Evolutionary conservation across 257 asterid genomes (phyloP).

Genomic region (Buddleja alternifolia): DNA sequence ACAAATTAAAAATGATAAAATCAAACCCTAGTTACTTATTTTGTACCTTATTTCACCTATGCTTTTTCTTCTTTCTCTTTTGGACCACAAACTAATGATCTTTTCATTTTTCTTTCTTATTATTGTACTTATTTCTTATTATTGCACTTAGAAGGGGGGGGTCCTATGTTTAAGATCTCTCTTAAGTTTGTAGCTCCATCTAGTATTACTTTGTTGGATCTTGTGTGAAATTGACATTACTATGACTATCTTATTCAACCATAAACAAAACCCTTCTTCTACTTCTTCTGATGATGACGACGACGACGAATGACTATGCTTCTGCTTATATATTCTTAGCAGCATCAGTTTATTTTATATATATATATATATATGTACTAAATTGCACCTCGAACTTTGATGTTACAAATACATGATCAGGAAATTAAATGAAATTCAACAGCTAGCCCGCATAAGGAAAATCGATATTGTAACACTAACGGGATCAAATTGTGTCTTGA

Average conservation of each 20-base stretch:
- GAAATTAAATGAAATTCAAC: slow-evolving; percentile 3
- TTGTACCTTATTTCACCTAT: slow-evolving; percentile 32
- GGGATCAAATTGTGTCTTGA: background rate
- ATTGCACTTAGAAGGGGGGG: too few relatives aligned
- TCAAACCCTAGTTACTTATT: slow-evolving; percentile 43
- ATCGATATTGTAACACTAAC: background rate
- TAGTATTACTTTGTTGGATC: slow-evolving; percentile 43
- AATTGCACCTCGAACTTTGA: background rate
- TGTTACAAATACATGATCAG: background rate
- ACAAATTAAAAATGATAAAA: slow-evolving; percentile 26
- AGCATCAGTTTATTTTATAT: background rate
- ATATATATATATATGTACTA: background rate
- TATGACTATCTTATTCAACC: slow-evolving; percentile 34
- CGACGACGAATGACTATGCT: background rate
- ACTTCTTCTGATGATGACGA: slow-evolving; percentile 16
- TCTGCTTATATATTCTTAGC: background rate
- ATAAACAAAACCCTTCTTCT: slow-evolving; percentile 20
- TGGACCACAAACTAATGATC: slow-evolving; percentile 59
- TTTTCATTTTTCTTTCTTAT: slow-evolving; percentile 16
- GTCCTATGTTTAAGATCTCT: slow-evolving; percentile 37
- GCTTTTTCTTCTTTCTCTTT: slow-evolving; percentile 35
- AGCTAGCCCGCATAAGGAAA: slow-evolving; percentile 14
- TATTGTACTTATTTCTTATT: too few relatives aligned
- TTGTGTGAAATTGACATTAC: slow-evolving; percentile 41
- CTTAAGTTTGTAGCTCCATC: slow-evolving; percentile 25